Base-by-base conservation (phyloP, 2,329 filamentous ascomycete genomes). In the Didymellaceae sp. region DNA sequence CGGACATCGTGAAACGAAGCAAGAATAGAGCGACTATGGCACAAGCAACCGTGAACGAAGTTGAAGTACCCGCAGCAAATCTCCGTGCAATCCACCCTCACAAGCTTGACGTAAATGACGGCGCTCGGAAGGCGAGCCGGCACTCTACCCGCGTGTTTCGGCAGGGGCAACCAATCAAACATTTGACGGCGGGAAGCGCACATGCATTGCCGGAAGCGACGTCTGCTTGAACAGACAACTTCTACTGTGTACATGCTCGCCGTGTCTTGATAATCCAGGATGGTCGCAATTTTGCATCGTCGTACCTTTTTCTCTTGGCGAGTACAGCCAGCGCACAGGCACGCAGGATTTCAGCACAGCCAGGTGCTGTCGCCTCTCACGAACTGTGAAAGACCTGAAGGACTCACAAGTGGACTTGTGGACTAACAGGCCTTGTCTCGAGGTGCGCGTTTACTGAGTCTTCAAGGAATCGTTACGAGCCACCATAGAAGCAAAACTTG, bases 1-100 rank as follows among this genome's bases (percentile, higher is more conserved):
- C 52, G 28, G 49, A 55, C 69, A 72, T 72, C 18, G 30, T 35
- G 25, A 37, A 28, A 42, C 18, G 18, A 26, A 26, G 46, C 25
- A 28, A 28, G 16, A 38, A 26, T 38, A 37, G 38, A 21, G 40
- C 26, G n/a, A n/a, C n/a, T n/a, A n/a, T n/a, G n/a, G n/a, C n/a
- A 31, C 28, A 37, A 24, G 14, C 42, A 45, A 22, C 16, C 24
- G n/a, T 41, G 24, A 26, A 16, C 40, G 31, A 45, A 26, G 35
- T 37, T 31, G 25, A 32, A 31, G 20, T 32, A 24, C 32, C 47
- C 31, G 31, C 42, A 45, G 25, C 37, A 41, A 52, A 52, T 45
- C 32, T 52, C 48, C 37, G 31, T 32, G 30, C 42, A 31, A 11
- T 37, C 45, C 45, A 43, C 45, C 26, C 20, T 37, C 25, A 45